A percentile compares a stretch with the other conserved stretches of the same genome.
Conservation (phyloP, 768 basidiomycete genomes). For the Mycena polygramma region DNA sequence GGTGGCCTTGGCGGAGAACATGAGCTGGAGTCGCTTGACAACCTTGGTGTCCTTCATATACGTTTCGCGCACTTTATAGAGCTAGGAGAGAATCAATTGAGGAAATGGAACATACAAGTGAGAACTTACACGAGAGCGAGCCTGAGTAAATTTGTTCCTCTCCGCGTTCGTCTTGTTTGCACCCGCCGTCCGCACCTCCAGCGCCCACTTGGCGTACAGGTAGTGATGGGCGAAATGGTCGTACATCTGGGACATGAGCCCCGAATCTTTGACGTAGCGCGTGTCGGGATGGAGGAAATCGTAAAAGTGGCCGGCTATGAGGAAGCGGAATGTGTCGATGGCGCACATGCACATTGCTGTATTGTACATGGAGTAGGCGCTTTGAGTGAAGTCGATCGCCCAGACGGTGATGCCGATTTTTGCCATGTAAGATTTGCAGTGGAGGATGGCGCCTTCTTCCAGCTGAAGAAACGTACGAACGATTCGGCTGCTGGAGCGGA, state of each 20-base stretch:
- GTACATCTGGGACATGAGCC: slow-evolving; percentile 1
- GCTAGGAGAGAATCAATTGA: slow-evolving; percentile 11
- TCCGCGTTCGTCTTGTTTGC: background rate
- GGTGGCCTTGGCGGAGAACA: slow-evolving; percentile 19
- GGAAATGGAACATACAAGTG: background rate
- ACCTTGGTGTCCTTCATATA: background rate
- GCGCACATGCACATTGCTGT: slow-evolving; percentile 15
- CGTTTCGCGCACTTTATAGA: background rate
- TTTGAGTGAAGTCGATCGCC: slow-evolving; percentile 24
- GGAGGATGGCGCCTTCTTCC: slow-evolving; percentile 17
- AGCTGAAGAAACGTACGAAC: slow-evolving; percentile 6
- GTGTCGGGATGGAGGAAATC: slow-evolving; percentile 15
- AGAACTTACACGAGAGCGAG: slow-evolving; percentile 19
- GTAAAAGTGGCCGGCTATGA: background rate
- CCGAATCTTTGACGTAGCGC: background rate
- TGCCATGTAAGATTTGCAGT: slow-evolving; percentile 15
- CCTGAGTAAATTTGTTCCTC: slow-evolving; percentile 1
- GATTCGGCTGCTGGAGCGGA: slow-evolving; percentile 4
- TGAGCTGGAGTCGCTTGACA: background rate
- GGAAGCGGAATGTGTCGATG: slow-evolving; percentile 27
- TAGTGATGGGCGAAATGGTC: slow-evolving; percentile 27
- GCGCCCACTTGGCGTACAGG: slow-evolving; percentile 9
- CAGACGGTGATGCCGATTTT: slow-evolving; percentile 20
- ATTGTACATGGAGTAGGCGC: slow-evolving; percentile 31
- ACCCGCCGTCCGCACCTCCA: slow-evolving; percentile 22